phyloP scores from a whole-genome alignment of 257 asterid species.

The Petrea volubilis region DNA sequence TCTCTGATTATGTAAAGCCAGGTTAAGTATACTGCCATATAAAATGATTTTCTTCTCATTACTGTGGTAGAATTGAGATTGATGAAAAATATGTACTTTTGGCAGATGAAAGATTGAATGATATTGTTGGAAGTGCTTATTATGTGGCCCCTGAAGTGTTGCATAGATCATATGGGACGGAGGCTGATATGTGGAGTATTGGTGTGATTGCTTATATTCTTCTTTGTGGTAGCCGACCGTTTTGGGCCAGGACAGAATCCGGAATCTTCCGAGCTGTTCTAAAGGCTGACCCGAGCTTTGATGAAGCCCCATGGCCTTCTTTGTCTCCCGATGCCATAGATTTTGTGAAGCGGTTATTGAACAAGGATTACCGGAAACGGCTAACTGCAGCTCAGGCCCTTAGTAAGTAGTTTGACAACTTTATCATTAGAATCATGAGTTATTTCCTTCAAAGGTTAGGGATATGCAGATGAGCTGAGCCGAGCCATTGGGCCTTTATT shows the following conservation, averaged over 20 bases:
- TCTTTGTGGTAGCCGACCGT: conserved; percentile 82
- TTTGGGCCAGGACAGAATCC: conserved; percentile 76
- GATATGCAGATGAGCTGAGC: too few relatives aligned
- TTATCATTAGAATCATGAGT: neutral
- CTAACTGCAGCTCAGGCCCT: conserved; percentile 66
- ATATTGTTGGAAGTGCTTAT: conserved; percentile 83
- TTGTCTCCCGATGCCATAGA: conserved; percentile 52
- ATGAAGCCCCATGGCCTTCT: conserved; percentile 58
- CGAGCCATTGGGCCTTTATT: too few relatives aligned
- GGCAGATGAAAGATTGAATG: conserved; percentile 72
- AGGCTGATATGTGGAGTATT: conserved; percentile 86
- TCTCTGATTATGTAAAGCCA: conserved; percentile 80
- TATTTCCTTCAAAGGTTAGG: too few relatives aligned
- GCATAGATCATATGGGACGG: conserved; percentile 73
- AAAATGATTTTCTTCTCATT: conserved; percentile 7
- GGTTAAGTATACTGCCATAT: conserved; percentile 37
- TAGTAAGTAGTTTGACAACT: conserved; percentile 28
- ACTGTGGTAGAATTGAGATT: conserved; percentile 7
- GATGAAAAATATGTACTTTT: conserved; percentile 21
- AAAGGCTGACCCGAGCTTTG: conserved; percentile 53
- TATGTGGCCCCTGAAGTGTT: conserved; percentile 85
- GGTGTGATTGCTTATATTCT: conserved; percentile 83
- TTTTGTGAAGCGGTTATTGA: conserved; percentile 50
- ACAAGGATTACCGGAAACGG: conserved; percentile 59
- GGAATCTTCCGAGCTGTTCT: conserved; percentile 73